Base-by-base conservation (phyloP, 768 basidiomycete species). In the Coprinopsis strossmayeri region DNA sequence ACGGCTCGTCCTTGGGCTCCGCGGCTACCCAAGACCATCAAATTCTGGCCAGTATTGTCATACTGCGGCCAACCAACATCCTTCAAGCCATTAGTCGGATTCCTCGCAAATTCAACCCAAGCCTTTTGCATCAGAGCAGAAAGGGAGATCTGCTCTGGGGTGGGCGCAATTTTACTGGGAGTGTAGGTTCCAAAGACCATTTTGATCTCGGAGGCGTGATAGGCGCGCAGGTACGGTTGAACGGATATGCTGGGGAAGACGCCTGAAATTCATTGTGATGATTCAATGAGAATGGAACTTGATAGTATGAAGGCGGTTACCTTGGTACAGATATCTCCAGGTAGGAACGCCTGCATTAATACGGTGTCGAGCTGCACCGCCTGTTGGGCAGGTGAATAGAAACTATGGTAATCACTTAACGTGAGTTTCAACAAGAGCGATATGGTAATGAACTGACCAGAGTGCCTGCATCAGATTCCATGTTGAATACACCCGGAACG, bases 181-280 rank as follows among this genome's bases (percentile, higher is more conserved):
- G 60, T 59, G 41, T 44, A 45, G 2, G 67, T 65, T 2, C 68
- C 69, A 39, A 71, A 73, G 28, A 70, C 61, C 24, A 69, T 51
- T 0, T 71, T 69, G 23, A 73, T 64, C 32, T 71, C 65, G 0
- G 69, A 63, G 0, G 64, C 59, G 32, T 72, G 71, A 48, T 63
- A 70, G 1, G 69, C 64, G 4, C 71, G 64, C 3, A 69, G 45
- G 43, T 66, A 64, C 0, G 64, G 57, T 7, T 61, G 60, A 12
- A 54, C 53, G 3, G 67, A 65, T 20, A 70, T 65, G 34, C 66
- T 64, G 2, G 62, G 65, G 45, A 69, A 71, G 18, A 70, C 57
- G 21, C 56, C 68, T 70, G 20, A 20, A 28, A 23, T 26, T 13
- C 9, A 20, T 7, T 10, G 7, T 9, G 12, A 23, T 42, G 17